Evolutionary conservation across 345 rosid genomes (phyloP).

Genomic region (Psidium friedrichsthalianum): DNA sequence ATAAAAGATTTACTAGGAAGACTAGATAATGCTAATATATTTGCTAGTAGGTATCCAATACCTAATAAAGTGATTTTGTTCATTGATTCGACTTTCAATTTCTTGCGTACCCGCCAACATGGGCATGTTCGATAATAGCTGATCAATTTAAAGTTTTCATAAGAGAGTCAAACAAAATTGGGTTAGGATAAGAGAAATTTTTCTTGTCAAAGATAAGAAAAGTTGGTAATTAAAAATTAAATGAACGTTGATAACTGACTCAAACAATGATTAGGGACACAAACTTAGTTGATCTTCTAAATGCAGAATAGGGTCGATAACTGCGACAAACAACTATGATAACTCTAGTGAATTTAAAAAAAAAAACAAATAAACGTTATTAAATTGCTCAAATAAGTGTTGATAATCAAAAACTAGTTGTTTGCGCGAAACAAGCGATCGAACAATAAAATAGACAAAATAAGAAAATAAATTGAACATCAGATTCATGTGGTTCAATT

Average conservation of each 20-base stretch:
- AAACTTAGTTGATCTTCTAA: background rate
- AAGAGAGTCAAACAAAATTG: background rate
- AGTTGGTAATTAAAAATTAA: background rate
- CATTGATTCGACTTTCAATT: background rate
- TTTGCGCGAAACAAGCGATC: too few relatives aligned
- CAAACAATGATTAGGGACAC: background rate
- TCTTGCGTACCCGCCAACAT: background rate
- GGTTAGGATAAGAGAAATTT: background rate
- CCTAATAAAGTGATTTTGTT: background rate
- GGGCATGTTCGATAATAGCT: background rate
- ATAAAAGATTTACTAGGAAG: background rate
- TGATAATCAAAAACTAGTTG: background rate
- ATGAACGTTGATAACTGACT: background rate
- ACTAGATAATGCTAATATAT: background rate
- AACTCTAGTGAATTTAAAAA: background rate
- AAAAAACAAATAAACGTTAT: too few relatives aligned
- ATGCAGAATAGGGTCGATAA: background rate
- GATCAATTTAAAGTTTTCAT: background rate
- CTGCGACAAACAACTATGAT: background rate
- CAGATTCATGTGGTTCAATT: too few relatives aligned
- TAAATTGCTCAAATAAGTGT: background rate
- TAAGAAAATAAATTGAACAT: too few relatives aligned
- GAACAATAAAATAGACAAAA: too few relatives aligned
- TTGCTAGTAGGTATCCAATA: background rate
- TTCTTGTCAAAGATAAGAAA: background rate